Evolutionary conservation across 345 rosid species (phyloP).

Genomic region (Kernera saxatilis): DNA sequence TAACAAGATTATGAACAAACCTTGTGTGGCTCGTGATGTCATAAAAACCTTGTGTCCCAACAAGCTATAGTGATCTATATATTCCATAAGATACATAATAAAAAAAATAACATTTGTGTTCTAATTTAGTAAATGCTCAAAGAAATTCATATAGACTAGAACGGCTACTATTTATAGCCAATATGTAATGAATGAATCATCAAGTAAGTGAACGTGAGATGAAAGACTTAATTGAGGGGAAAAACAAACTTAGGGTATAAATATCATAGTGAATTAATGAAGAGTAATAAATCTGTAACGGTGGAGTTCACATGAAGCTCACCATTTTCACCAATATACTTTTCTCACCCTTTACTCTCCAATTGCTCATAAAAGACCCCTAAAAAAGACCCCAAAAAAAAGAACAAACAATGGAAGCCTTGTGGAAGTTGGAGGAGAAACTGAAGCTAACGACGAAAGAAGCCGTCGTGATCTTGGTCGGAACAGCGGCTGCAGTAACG

Average conservation of each 20-base stretch:
- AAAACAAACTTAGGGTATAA: background rate
- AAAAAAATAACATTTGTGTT: no score
- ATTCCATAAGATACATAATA: background rate
- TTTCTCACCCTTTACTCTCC: background rate
- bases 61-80: background rate
- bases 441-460: slow-evolving; percentile 53
- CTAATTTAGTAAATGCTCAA: background rate
- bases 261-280: slow-evolving; percentile 15
- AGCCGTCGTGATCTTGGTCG: slow-evolving; percentile 46
- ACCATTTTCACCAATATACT: slow-evolving; percentile 19
- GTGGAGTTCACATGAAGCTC: slow-evolving; percentile 54
- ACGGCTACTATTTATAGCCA: background rate
- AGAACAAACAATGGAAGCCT: slow-evolving; percentile 50
- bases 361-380: background rate
- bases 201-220: background rate
- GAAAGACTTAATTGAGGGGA: background rate
- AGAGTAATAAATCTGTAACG: slow-evolving; percentile 23
- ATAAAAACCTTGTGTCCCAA: slow-evolving; percentile 7
- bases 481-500: slow-evolving; percentile 36
- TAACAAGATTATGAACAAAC: slow-evolving; percentile 17
- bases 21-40: slow-evolving; percentile 24
- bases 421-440: slow-evolving; percentile 63
- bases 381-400: background rate
- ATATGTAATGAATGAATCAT: background rate
- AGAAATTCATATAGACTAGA: background rate